Evolutionary conservation across 139 green algal genomes (phyloP).

Genomic region (Tetraselmis striata): DNA sequence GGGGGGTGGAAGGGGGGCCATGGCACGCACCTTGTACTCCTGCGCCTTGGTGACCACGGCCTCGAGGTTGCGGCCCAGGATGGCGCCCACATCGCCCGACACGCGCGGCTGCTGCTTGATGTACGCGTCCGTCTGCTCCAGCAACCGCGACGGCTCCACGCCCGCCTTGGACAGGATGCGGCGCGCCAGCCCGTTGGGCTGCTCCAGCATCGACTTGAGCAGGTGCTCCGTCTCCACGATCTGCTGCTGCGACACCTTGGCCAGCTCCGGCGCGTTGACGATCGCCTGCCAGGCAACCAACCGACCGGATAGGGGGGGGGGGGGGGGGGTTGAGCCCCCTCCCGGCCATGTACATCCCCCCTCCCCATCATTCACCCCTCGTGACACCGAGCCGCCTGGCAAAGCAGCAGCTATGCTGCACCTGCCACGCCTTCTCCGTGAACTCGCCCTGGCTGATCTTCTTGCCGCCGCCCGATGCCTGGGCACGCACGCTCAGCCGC

Average conservation of each 20-base stretch:
- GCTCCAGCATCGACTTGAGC: conserved; percentile 91
- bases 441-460: conserved; percentile 90
- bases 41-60: conserved; percentile 71
- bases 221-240: conserved; percentile 98
- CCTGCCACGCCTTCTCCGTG: conserved; percentile 87
- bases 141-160: conserved; percentile 61
- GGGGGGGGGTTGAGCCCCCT: no score
- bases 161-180: conserved; percentile 83
- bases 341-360: no score
- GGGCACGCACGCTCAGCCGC: background rate
- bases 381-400: no score
- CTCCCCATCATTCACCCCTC: no score
- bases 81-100: conserved; percentile 41
- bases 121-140: conserved; percentile 73
- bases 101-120: conserved; percentile 73
- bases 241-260: conserved; percentile 72
- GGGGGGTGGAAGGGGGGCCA: no score
- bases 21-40: conserved; percentile 54
- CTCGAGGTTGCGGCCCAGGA: conserved; percentile 91
- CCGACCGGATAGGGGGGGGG: no score
- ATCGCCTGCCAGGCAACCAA: conserved; percentile 69
- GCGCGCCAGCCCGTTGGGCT: conserved; percentile 83
- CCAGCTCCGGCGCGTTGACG: conserved; percentile 75
- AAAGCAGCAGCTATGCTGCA: no score
- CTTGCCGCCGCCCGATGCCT: conserved; percentile 20